phyloP scores from a whole-genome alignment of 2,329 filamentous ascomycete species.

The Didymella keratinophila region DNA sequence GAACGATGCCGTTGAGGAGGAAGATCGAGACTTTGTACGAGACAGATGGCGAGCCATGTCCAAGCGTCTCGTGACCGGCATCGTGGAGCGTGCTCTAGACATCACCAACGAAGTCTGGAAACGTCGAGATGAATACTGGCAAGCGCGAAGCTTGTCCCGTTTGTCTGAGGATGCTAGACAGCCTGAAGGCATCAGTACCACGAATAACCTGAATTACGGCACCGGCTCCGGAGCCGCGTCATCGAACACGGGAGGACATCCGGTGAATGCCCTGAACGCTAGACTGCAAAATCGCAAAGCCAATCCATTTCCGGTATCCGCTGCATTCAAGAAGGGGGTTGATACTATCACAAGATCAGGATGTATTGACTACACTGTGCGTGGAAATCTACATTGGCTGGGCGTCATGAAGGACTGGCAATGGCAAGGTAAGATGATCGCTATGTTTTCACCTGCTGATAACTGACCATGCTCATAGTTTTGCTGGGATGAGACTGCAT shows the following conservation, averaged over 20 bases:
- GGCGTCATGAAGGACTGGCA: slow-evolving; percentile 73
- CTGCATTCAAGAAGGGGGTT: slow-evolving; percentile 43
- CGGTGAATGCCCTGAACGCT: slow-evolving; percentile 1
- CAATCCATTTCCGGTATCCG: slow-evolving; percentile 41
- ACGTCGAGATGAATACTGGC: slow-evolving; percentile 64
- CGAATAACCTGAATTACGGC: slow-evolving; percentile 17
- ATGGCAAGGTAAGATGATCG: slow-evolving; percentile 68
- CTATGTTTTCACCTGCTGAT: background rate
- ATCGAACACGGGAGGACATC: slow-evolving; percentile 13
- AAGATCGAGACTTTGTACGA: slow-evolving; percentile 69
- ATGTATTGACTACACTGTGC: slow-evolving; percentile 68
- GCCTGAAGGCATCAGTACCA: slow-evolving; percentile 5
- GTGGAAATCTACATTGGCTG: slow-evolving; percentile 71
- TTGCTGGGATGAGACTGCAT: slow-evolving; percentile 4
- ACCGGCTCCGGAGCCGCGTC: slow-evolving; percentile 17
- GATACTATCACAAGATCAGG: slow-evolving; percentile 53
- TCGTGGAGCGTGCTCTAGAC: slow-evolving; percentile 69
- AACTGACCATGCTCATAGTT: background rate
- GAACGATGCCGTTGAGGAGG: slow-evolving; percentile 65
- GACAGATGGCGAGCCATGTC: slow-evolving; percentile 69
- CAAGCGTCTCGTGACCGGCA: slow-evolving; percentile 68
- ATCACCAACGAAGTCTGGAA: slow-evolving; percentile 72
- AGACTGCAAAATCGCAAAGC: slow-evolving; percentile 9
- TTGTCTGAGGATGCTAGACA: slow-evolving; percentile 1
- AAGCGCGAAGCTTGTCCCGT: slow-evolving; percentile 32